Evolutionary conservation across 202 grass and related monocot genomes (phyloP), one percentile per base, ranked within the genome.

Genomic region (Eragrostis tef): DNA sequence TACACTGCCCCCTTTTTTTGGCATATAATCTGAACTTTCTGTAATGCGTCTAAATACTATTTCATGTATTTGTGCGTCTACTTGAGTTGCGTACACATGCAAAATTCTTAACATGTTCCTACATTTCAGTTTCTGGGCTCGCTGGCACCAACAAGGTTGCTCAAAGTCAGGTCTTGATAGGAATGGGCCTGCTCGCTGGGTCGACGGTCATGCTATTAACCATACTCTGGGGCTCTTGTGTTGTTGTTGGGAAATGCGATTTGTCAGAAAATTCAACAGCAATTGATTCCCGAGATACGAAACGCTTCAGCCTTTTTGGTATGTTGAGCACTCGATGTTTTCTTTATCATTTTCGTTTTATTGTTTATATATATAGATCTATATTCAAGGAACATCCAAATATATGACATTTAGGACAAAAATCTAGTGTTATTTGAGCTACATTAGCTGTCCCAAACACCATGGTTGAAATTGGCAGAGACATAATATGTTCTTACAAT

Each of bases 91-190:
- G 17, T 67, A 15, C 51, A 63, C 53, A 54, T 61, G 42, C 62
- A 6, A 60, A 14, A 10, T 45, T 36, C 52, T 26, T 74, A 67
- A 64, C 6, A 7, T 15, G 4, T 20, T 75, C 53, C 47, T 42
- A 6, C 36, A 19, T 75, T 78, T 29, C 81, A 95, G 95, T 93
- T 79, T 98, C 95, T 47, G 95, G 95, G 58, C 84, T 98, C 54
- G 93, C 95, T 78, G 90, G 95, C 70, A 88, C 82, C 73, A 98
- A 85, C 67, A 90, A 98, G 82, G 91, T 90, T 57, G 95, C 95
- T 36, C 95, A 98, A 74, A 93, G 89, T 80, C 92, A 98, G 89
- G 92, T 98, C 45, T 83, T 93, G 85, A 93, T 98, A 13, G 95
- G 95, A 65, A 98, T 95, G 92, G 95, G 95, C 72, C 85, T 98